Evolutionary conservation across 768 basidiomycete species (phyloP), one percentile per base, ranked within the genome.

Genomic region (Xerocomellus amylosporus): DNA sequence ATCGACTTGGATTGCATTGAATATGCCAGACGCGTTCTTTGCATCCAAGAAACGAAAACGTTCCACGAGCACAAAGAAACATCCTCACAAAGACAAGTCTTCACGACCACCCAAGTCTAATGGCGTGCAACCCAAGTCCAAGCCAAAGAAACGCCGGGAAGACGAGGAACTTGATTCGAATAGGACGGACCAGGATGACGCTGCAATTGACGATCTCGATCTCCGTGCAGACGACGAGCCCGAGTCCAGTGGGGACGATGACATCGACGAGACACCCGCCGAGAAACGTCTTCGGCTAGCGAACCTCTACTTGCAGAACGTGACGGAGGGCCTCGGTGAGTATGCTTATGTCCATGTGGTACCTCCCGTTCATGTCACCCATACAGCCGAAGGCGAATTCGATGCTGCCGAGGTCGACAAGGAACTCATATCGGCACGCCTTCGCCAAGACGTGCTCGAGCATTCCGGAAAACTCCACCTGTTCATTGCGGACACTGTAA

Each of bases 361-460:
- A 30, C 14, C 24, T 19, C 8, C 7, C 9, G 4, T 46, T 65
- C 37, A 55, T 53, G 31, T 13, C 34, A 8, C 33, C 31, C 44
- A 10, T 26, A 22, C 26, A 63, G 92, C 86, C 54, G 94, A 94
- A 24, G 91, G 89, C 33, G 93, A 93, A 58, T 94, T 86, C 58
- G 96, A 99, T 68, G 97, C 97, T 5, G 94, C 91, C 2, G 95
- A 98, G 62, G 86, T 98, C 26, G 97, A 99, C 77, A 83, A 84
- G 63, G 96, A 98, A 60, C 77, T 98, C 58, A 90, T 99, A 57
- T 90, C 90, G 41, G 80, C 93, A 19, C 78, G 97, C 51, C 77
- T 99, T 58, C 92, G 93, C 68, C 86, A 93, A 68, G 96, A 98
- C 74, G 93, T 96, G 6, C 71, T 93, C 44, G 88, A 94, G 59